Conservation (phyloP, 2,329 filamentous ascomycete genomes). For the Zasmidium angulare region DNA sequence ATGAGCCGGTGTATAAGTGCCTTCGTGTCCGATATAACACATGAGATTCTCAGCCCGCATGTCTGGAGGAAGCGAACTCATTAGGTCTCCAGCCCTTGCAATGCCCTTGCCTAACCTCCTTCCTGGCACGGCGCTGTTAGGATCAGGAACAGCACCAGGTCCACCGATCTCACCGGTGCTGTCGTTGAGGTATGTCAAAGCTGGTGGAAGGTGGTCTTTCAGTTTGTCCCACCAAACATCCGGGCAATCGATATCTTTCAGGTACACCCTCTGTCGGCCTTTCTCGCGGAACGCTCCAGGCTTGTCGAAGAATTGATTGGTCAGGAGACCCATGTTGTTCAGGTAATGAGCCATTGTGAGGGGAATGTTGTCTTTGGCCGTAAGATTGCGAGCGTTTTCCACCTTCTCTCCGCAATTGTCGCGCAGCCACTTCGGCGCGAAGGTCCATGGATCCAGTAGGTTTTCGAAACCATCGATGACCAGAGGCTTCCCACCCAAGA, state of each 20-base stretch:
- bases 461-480: constrained; percentile 87
- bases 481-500: constrained; percentile 80
- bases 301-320: constrained; percentile 72
- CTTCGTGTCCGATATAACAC: constrained; percentile 98
- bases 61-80: constrained; percentile 81
- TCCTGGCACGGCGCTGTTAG: constrained; percentile 36
- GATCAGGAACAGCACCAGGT: constrained; percentile 54
- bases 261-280: constrained; percentile 79
- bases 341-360: constrained; percentile 91
- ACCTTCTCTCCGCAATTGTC: constrained; percentile 76
- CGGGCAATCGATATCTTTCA: constrained; percentile 97
- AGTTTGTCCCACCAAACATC: constrained; percentile 80
- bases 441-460: constrained; percentile 72
- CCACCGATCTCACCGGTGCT: constrained; percentile 62
- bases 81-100: constrained; percentile 81
- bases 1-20: constrained; percentile 92
- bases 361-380: constrained; percentile 68
- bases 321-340: constrained; percentile 78
- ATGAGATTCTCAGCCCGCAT: constrained; percentile 97
- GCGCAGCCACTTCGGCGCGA: constrained; percentile 78
- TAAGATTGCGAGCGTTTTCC: constrained; percentile 81
- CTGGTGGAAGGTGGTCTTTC: constrained; percentile 72
- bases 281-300: constrained; percentile 74
- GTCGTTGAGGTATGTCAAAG: constrained; percentile 88
- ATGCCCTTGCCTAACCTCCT: constrained; percentile 57